phyloP scores from a whole-genome alignment of 2,329 filamentous ascomycete species.

The Ilyonectria robusta region DNA sequence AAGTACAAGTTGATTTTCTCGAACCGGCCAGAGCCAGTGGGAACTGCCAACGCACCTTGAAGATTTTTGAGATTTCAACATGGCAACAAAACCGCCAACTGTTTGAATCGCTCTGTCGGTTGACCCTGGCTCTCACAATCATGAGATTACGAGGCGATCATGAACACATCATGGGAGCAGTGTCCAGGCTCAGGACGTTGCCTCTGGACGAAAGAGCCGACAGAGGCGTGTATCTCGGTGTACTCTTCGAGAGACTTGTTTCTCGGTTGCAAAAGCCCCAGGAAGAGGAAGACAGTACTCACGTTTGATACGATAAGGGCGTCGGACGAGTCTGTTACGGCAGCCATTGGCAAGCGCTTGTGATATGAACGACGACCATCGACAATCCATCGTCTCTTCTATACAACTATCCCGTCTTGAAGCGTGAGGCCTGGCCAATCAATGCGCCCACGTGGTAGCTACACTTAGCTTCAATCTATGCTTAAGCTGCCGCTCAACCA shows the following conservation, averaged over 20 bases:
- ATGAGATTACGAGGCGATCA: not conserved
- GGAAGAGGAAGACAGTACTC: not conserved
- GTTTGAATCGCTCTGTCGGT: not conserved
- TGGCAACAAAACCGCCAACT: not conserved
- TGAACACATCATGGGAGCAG: not conserved
- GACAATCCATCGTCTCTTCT: not conserved
- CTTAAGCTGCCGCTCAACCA: too few species aligned
- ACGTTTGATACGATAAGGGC: not conserved
- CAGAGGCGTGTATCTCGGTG: not conserved
- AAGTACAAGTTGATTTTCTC: slow-evolving; percentile 91
- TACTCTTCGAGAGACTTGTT: not conserved
- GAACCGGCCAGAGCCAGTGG: slow-evolving; percentile 87
- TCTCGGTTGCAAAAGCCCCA: not conserved
- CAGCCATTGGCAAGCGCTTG: not conserved
- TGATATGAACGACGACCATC: not conserved
- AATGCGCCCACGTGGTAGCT: not conserved
- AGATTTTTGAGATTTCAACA: not conserved
- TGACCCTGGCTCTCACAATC: not conserved
- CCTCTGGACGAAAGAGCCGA: not conserved
- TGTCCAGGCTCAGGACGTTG: not conserved
- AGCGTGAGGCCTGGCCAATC: not conserved
- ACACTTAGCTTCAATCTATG: too few species aligned
- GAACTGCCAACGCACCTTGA: slow-evolving; percentile 57
- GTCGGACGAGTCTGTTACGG: slow-evolving; percentile 3
- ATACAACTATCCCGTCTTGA: not conserved